Evolutionary conservation across 805 yeast species (phyloP).

Genomic region (Ogataea dorogensis): DNA sequence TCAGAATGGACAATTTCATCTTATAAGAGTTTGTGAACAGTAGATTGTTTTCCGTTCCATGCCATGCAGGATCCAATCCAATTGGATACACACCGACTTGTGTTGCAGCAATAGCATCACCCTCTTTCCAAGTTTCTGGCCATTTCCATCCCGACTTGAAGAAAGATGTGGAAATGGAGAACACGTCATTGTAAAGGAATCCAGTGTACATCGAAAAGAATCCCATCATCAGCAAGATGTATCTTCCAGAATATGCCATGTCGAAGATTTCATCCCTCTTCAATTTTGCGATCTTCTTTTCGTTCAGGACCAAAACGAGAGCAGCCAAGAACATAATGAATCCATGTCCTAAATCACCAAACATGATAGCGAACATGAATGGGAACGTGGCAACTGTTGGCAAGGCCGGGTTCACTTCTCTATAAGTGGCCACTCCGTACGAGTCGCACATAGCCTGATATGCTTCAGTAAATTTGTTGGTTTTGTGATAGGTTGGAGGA

Average conservation of each 20-base stretch:
- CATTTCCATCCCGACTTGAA: conserved; percentile 92
- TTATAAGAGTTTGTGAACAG: conserved; percentile 93
- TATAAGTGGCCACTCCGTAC: conserved; percentile 89
- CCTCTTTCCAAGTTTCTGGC: conserved; percentile 72
- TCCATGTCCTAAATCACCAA: conserved; percentile 98
- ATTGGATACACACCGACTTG: conserved; percentile 69
- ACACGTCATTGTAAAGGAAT: conserved; percentile 86
- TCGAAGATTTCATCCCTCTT: conserved; percentile 91
- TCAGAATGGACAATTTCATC: conserved; percentile 91
- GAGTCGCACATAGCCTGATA: conserved; percentile 95
- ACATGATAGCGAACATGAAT: conserved; percentile 98
- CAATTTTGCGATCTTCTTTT: conserved; percentile 62
- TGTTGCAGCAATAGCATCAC: conserved; percentile 67
- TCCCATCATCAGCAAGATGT: conserved; percentile 90
- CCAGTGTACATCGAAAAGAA: conserved; percentile 95
- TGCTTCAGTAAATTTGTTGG: conserved; percentile 92
- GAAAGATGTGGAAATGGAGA: conserved; percentile 85
- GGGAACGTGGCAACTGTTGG: conserved; percentile 96
- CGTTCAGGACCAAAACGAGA: conserved; percentile 66
- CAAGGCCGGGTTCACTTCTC: conserved; percentile 94
- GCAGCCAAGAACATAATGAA: conserved; percentile 77
- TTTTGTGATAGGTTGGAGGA: conserved; percentile 93
- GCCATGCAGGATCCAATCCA: conserved; percentile 96
- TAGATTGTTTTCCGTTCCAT: conserved; percentile 89
- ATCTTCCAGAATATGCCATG: conserved; percentile 94